Conservation (phyloP, 2,329 filamentous ascomycete genomes). For the Aspergillus brunneoviolaceus region DNA sequence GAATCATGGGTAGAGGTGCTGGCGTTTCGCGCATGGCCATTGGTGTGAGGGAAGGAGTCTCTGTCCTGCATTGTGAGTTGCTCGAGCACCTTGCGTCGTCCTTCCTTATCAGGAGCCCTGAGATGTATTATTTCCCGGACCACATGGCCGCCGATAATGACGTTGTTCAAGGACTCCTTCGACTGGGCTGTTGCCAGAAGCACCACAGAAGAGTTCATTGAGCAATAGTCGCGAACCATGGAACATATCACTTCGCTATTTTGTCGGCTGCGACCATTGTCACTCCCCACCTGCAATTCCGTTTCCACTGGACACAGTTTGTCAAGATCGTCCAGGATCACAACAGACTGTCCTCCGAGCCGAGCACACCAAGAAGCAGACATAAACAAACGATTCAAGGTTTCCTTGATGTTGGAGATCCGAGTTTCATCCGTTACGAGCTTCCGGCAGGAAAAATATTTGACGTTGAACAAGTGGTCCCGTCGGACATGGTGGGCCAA, state of each 20-base stretch:
- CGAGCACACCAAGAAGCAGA: constrained; percentile 87
- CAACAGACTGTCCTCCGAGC: constrained; percentile 76
- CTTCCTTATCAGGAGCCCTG: constrained; percentile 90
- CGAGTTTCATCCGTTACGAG: constrained; percentile 88
- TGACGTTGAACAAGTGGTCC: constrained; percentile 74
- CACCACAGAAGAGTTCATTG: constrained; percentile 75
- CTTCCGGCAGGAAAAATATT: constrained; percentile 83
- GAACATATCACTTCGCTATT: constrained; percentile 85
- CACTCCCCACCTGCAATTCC: constrained; percentile 87
- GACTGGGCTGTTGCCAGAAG: constrained; percentile 86
- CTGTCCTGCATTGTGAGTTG: constrained; percentile 61
- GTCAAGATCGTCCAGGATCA: constrained; percentile 91
- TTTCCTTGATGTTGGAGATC: constrained; percentile 88
- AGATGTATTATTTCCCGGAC: constrained; percentile 87
- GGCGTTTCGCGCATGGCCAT: constrained; percentile 36
- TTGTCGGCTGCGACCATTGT: constrained; percentile 89
- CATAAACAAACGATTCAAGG: constrained; percentile 78
- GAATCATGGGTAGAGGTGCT: constrained; percentile 53
- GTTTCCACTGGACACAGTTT: constrained; percentile 91
- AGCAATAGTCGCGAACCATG: constrained; percentile 81
- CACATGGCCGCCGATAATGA: constrained; percentile 87
- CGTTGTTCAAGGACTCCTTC: constrained; percentile 88
- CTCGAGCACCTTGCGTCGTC: constrained; percentile 78
- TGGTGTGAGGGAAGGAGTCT: constrained; percentile 39
- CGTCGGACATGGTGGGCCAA: constrained; percentile 71